Base-by-base conservation (phyloP, 2,329 filamentous ascomycete species). In the Phyllosticta capitalensis region DNA sequence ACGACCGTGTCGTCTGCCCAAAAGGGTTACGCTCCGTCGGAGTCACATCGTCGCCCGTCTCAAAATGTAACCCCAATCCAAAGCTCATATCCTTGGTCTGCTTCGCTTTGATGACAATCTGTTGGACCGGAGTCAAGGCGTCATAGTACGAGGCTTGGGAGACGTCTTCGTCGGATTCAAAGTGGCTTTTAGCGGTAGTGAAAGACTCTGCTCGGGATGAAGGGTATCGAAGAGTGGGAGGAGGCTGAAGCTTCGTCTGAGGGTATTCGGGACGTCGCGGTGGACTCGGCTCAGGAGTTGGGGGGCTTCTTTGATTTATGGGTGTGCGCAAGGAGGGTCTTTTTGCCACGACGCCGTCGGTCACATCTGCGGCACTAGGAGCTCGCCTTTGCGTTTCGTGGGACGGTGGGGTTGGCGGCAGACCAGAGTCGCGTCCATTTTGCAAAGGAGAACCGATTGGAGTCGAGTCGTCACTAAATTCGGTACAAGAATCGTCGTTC, bases 391-490 rank as follows among this genome's bases (percentile, higher is more conserved):
- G 60, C 71, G 68, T n/a, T 69, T 68, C 26, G 68, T 69, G 57
- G 69, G 73, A 75, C 12, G 76, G 76, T 28, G 76, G 76, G 10
- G 76, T 78, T 10, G 75, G 76, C 48, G 76, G 76, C 19, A 78
- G 69, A 45, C 72, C 74, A 54, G 65, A 69, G 59, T 72, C 68
- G 61, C 71, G 63, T 28, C 65, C 64, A 56, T 62, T 65, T 54
- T 67, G 52, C 20, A 65, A 51, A 54, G 70, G 67, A 33, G 69
- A 70, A 21, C 65, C 65, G 17, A 72, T 65, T 28, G 68, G 68
- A 17, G 69, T 67, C 19, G 61, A 54, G 51, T 52, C 30, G 54
- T 49, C 55, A 61, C 64, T 66, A 62, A 62, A 53, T 19, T 64
- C 61, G 24, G 70, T 67, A 0, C 63, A 64, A 7, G 65, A 66